phyloP scores from a whole-genome alignment of 352 stramenopile genomes.

The Phytophthora megakarya region DNA sequence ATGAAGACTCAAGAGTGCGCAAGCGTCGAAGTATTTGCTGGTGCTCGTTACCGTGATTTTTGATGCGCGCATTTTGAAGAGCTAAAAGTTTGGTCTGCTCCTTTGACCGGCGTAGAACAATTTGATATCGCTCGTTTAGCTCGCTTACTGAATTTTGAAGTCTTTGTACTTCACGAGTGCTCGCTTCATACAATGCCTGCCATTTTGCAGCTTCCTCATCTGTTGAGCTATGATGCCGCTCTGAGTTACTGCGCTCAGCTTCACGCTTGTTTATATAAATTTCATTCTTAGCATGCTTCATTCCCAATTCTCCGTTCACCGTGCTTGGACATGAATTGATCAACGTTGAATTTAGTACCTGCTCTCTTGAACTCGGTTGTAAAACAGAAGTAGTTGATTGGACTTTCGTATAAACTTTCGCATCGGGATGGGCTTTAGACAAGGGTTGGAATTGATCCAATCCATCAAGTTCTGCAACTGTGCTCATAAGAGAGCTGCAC shows the following conservation, averaged over 20 bases:
- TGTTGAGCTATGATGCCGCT: not conserved
- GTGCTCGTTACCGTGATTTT: slow-evolving; percentile 58
- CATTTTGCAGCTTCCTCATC: slow-evolving; percentile 30
- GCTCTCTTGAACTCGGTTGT: not conserved
- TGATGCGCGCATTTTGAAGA: slow-evolving; percentile 60
- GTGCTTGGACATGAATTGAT: not conserved
- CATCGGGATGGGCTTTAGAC: slow-evolving; percentile 5
- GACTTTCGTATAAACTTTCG: slow-evolving; percentile 9
- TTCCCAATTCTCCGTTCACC: not conserved
- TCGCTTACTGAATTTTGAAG: slow-evolving; percentile 36
- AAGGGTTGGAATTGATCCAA: not conserved
- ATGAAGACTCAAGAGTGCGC: slow-evolving; percentile 44
- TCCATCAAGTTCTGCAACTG: not conserved
- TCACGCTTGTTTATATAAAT: slow-evolving; percentile 17
- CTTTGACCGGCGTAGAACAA: slow-evolving; percentile 57
- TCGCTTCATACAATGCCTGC: slow-evolving; percentile 35
- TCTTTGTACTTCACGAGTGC: slow-evolving; percentile 29
- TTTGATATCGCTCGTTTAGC: slow-evolving; percentile 58
- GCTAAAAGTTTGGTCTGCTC: slow-evolving; percentile 74
- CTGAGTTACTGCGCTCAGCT: slow-evolving; percentile 5
- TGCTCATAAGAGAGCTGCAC: not conserved
- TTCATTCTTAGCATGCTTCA: slow-evolving; percentile 21
- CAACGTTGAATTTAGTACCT: not conserved
- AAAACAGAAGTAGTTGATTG: slow-evolving; percentile 7
- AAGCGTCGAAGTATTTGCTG: slow-evolving; percentile 63